phyloP scores from a whole-genome alignment of 208 protist species.

The Leishmania arabica region DNA sequence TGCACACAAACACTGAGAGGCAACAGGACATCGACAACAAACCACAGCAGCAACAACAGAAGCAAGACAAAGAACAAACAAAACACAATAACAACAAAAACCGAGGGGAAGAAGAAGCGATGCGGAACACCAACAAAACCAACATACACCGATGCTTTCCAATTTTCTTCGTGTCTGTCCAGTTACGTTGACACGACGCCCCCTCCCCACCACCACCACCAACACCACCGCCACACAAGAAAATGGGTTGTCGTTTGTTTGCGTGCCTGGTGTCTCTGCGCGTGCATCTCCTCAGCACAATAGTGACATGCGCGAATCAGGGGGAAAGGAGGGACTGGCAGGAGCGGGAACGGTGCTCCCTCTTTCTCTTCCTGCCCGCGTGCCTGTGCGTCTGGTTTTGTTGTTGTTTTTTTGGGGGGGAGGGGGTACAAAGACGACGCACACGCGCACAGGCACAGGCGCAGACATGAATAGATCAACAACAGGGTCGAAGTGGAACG shows the following conservation, averaged over 20 bases:
- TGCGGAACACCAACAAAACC: not conserved
- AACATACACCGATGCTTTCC: not conserved
- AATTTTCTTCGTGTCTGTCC: no score
- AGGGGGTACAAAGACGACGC: not conserved
- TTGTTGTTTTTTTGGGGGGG: not conserved
- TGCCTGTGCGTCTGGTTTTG: no score
- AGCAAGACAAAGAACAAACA: not conserved
- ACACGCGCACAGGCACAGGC: not conserved
- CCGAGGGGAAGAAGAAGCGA: not conserved
- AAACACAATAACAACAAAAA: conserved; percentile 15
- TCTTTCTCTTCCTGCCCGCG: not conserved
- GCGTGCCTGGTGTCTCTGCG: not conserved
- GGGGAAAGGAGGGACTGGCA: not conserved
- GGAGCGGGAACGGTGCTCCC: not conserved
- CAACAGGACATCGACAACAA: not conserved
- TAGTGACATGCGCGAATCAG: not conserved
- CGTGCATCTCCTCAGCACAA: not conserved
- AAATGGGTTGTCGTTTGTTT: no score
- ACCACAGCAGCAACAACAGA: not conserved
- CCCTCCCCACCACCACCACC: no score
- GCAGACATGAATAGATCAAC: not conserved
- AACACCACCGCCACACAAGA: no score
- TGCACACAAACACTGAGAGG: conserved; percentile 8
- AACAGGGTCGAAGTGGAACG: not conserved
- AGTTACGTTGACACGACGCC: no score